A percentile compares a stretch with the other conserved stretches of the same genome.
These are phyloP conservation scores for Vitellaria paradoxa DNA, from an alignment of 179 eudicot species.

Conservation along the genomic window DNA sequence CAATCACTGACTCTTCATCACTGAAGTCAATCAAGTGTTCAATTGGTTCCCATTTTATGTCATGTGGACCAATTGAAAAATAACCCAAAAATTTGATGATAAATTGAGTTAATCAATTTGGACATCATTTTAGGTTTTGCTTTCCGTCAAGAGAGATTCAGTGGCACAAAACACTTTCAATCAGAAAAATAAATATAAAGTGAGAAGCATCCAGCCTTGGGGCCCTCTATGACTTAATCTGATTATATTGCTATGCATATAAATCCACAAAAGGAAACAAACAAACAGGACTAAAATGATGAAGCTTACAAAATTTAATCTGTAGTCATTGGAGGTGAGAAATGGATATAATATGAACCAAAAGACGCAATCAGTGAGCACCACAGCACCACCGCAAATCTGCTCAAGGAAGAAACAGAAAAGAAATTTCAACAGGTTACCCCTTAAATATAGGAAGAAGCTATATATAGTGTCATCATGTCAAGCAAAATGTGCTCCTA, in stretches of 20 bases:
- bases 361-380: slow-evolving; percentile 75
- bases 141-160: neutral
- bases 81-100: neutral
- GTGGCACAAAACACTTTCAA: neutral
- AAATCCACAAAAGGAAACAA: neutral
- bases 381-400: slow-evolving; percentile 77
- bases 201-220: neutral
- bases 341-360: slow-evolving; percentile 86
- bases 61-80: neutral
- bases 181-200: neutral
- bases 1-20: neutral
- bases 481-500: neutral
- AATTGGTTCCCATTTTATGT: neutral
- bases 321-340: slow-evolving; percentile 32
- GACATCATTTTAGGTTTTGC: neutral
- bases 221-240: neutral
- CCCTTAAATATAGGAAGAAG: neutral
- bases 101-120: neutral
- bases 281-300: neutral
- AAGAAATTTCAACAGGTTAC: neutral
- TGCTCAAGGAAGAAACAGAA: slow-evolving; percentile 25
- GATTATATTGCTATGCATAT: neutral
- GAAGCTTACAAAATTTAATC: slow-evolving; percentile 59
- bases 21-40: neutral
- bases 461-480: neutral